Percentiles rank a stretch among this genome's conserved stretches.
phyloP scores from a whole-genome alignment of 257 asterid species.

The Plantago major region DNA sequence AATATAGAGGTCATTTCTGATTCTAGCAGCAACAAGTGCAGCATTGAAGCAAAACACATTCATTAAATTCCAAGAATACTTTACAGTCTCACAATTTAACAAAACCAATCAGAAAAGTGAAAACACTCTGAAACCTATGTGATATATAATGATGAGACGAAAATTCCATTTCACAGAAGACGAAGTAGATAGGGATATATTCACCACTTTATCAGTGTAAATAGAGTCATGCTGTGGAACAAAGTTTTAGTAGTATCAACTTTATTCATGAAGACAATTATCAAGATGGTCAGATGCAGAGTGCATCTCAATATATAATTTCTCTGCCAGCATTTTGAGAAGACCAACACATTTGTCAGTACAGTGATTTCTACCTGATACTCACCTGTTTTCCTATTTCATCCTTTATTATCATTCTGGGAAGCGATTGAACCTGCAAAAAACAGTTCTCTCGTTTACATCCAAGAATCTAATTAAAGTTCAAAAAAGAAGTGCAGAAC shows the following conservation, averaged over 20 bases:
- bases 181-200: background rate
- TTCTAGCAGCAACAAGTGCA: too few relatives aligned
- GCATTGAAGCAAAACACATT: too few relatives aligned
- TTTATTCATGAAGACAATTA: constrained; percentile 8
- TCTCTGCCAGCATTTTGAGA: constrained; percentile 7
- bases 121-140: background rate
- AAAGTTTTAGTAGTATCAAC: background rate
- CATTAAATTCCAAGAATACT: background rate
- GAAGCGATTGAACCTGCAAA: constrained; percentile 94
- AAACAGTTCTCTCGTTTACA: constrained; percentile 18
- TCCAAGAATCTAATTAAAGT: constrained; percentile 15
- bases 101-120: constrained; percentile 5
- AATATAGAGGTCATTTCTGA: too few relatives aligned
- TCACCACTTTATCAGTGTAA: background rate
- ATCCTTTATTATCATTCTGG: constrained; percentile 92
- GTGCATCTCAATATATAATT: constrained; percentile 8
- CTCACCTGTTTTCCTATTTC: constrained; percentile 90
- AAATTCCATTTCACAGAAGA: background rate
- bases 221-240: constrained; percentile 8
- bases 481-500: constrained; percentile 17
- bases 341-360: constrained; percentile 1
- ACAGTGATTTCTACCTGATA: constrained; percentile 14
- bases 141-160: constrained; percentile 5
- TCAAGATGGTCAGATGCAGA: constrained; percentile 3
- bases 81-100: constrained; percentile 4